A percentile compares a stretch with the other conserved stretches of the same genome.
phyloP scores from a whole-genome alignment of 2,329 filamentous ascomycete genomes.

The Apiospora koreana region DNA sequence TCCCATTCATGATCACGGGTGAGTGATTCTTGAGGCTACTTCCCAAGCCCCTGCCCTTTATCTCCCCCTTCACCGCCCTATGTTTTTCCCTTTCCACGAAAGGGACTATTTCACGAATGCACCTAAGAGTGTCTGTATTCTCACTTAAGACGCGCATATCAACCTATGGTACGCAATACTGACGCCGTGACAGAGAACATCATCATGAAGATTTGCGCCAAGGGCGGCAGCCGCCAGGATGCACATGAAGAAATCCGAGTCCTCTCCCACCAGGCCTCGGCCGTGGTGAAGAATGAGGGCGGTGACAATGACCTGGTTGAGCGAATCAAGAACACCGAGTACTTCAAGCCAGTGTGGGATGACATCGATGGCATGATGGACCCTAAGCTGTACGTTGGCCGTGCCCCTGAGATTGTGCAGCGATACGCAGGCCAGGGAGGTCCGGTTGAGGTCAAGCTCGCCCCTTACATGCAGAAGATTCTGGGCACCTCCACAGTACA shows the following conservation, averaged over 20 bases:
- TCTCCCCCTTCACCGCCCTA: neutral
- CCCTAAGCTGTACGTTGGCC: slow-evolving; percentile 54
- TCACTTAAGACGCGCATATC: neutral
- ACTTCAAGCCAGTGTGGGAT: slow-evolving; percentile 72
- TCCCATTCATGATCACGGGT: slow-evolving; percentile 78
- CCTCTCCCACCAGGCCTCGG: slow-evolving; percentile 73
- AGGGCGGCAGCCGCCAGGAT: slow-evolving; percentile 30
- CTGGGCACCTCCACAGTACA: slow-evolving; percentile 35
- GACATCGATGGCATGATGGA: slow-evolving; percentile 71
- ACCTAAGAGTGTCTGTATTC: neutral
- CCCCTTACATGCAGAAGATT: slow-evolving; percentile 39
- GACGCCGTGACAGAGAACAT: slow-evolving; percentile 21
- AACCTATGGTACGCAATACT: neutral
- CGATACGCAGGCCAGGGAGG: slow-evolving; percentile 43
- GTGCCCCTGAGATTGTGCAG: slow-evolving; percentile 47
- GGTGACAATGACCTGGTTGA: slow-evolving; percentile 77
- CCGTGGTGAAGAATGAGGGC: slow-evolving; percentile 53
- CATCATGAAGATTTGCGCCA: slow-evolving; percentile 30
- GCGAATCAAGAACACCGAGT: slow-evolving; percentile 70
- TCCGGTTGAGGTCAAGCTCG: slow-evolving; percentile 39
- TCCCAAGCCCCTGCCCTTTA: neutral
- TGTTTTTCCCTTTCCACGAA: neutral
- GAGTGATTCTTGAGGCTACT: neutral
- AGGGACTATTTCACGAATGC: neutral
- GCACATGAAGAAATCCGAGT: slow-evolving; percentile 66